Base-by-base conservation (phyloP, 305 asterid species). In the Fraxinus nigra region DNA sequence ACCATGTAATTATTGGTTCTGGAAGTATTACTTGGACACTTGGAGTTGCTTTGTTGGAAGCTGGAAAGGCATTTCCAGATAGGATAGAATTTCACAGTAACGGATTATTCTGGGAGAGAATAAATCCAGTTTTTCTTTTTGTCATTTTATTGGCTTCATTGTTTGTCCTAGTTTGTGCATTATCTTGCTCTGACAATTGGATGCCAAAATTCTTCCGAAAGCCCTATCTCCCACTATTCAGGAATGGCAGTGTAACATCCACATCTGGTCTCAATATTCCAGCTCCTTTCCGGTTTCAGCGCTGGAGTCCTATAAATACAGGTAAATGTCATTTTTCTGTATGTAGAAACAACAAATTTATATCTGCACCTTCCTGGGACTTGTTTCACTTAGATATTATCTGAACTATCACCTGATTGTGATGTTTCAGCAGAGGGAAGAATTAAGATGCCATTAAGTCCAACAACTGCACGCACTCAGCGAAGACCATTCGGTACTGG, bases 11-110 rank as follows among this genome's bases (percentile, higher is more conserved):
- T 76, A 80, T 90, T 69, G 93, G 89, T 40, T 90, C 93, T 73
- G 93, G 93, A 79, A 86, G 93, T 82, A 86, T 90, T 79, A 87
- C 93, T 43, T 90, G 93, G 93, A 88, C 93, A 4, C 89, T 87
- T 35, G 93, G 93, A 67, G 92, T 89, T 84, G 92, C 92, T 75
- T 82, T 90, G 59, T 84, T 86, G 86, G 93, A 90, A 89, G 93
- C 92, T 74, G 93, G 94, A 46, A 90, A 87, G 82, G 82, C 84
- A 80, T 78, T 87, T 84, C 77, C 92, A 43, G 73, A 77, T 72
- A 72, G 88, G 86, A 77, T 80, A 72, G 86, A 83, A 76, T 79
- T 86, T 81, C 85, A 24, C 24, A 81, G 85, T 77, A 87, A 86
- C 72, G 84, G 81, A 61, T 80, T 87, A 79, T 73, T 89, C 22